Conservation (phyloP, 495 filamentous ascomycete genomes). For the Aspergillus homomorphus region DNA sequence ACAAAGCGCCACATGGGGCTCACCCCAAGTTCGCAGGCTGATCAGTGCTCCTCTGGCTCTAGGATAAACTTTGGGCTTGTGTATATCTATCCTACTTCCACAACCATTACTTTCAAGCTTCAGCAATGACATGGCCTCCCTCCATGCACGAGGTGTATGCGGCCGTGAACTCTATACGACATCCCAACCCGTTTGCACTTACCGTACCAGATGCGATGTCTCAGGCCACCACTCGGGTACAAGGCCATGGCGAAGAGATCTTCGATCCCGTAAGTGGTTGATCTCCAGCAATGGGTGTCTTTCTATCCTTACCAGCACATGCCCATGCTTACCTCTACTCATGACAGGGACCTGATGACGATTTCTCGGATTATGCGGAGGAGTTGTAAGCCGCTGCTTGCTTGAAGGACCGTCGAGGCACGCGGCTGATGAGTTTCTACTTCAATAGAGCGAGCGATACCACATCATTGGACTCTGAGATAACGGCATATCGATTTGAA, state of each 20-base stretch:
- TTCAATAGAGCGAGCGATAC: conserved; percentile 18
- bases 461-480: conserved; percentile 20
- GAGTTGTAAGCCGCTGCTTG: conserved; percentile 7
- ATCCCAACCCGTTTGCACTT: background rate
- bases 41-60: background rate
- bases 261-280: background rate
- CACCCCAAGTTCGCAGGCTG: background rate
- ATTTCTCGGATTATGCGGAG: conserved; percentile 18
- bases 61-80: background rate
- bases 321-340: background rate
- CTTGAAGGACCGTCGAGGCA: background rate
- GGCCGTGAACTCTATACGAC: background rate
- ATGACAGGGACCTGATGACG: conserved; percentile 8
- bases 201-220: background rate
- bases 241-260: background rate
- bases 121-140: background rate
- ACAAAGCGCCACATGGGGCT: background rate
- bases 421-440: background rate
- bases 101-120: background rate
- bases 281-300: background rate
- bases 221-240: background rate
- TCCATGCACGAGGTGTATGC: background rate
- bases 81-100: background rate
- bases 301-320: background rate
- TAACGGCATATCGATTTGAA: conserved; percentile 30